Evolutionary conservation across 371 early-diverging fungal species (phyloP).

Genomic region (Fennellomyces sp.): DNA sequence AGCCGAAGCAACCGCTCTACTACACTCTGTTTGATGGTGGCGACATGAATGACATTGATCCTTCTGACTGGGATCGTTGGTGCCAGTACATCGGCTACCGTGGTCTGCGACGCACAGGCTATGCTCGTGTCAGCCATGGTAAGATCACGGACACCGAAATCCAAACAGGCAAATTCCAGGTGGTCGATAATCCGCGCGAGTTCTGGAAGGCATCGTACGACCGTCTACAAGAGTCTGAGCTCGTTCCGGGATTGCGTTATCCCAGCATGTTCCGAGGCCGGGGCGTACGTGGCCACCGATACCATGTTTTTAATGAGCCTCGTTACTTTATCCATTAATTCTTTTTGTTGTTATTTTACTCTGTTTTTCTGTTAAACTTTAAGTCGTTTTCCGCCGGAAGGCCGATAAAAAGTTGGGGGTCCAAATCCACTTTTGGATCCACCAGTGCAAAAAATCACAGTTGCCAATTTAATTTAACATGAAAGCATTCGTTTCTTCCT

Average conservation of each 20-base stretch:
- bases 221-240: constrained; percentile 54
- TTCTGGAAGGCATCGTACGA: constrained; percentile 64
- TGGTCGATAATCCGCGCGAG: constrained; percentile 55
- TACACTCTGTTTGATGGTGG: constrained; percentile 68
- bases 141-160: constrained; percentile 87
- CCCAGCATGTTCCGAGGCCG: constrained; percentile 69
- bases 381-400: neutral
- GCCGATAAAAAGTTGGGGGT: too few relatives aligned
- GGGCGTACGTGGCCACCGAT: constrained; percentile 76
- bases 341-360: constrained; percentile 11
- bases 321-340: constrained; percentile 62
- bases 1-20: constrained; percentile 70
- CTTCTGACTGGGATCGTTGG: constrained; percentile 82
- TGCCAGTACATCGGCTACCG: constrained; percentile 85
- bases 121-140: constrained; percentile 80
- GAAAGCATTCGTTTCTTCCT: too few relatives aligned
- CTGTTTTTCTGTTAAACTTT: neutral
- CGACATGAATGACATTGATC: constrained; percentile 77
- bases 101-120: constrained; percentile 74
- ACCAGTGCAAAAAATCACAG: too few relatives aligned
- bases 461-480: too few relatives aligned
- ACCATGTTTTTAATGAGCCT: constrained; percentile 82
- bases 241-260: constrained; percentile 62
- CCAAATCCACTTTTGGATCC: too few relatives aligned
- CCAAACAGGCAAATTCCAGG: constrained; percentile 80